Conservation (phyloP, 2,329 filamentous ascomycete genomes). For the Colletotrichum coccodes region DNA sequence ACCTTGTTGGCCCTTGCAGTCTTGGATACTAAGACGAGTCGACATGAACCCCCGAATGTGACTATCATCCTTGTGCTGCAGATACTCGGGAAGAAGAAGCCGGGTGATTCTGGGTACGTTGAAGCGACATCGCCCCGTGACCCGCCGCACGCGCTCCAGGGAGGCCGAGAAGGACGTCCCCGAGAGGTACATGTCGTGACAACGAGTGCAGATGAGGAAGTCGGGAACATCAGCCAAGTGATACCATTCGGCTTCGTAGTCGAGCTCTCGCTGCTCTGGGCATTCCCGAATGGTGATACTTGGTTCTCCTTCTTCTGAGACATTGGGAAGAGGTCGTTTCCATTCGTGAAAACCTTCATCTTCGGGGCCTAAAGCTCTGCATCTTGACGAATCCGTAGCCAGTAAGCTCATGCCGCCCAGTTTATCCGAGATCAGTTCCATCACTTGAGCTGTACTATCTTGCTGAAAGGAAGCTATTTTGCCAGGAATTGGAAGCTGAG, state of each 20-base stretch:
- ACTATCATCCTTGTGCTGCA: slow-evolving; percentile 38
- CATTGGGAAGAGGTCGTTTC: background rate
- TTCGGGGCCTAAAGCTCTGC: background rate
- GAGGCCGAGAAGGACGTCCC: slow-evolving; percentile 39
- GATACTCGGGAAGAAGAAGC: slow-evolving; percentile 45
- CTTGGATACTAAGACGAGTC: slow-evolving; percentile 36
- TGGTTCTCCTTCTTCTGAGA: slow-evolving; percentile 33
- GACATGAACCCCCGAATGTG: slow-evolving; percentile 41
- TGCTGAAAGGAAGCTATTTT: background rate
- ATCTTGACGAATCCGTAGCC: background rate
- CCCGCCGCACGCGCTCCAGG: slow-evolving; percentile 40
- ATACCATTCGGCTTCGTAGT: slow-evolving; percentile 46
- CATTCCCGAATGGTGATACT: slow-evolving; percentile 40
- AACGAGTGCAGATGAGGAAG: slow-evolving; percentile 52
- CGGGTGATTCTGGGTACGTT: slow-evolving; percentile 45
- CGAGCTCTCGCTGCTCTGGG: slow-evolving; percentile 39
- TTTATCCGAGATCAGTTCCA: background rate
- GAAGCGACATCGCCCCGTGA: slow-evolving; percentile 42
- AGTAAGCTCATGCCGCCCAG: background rate
- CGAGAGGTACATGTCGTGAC: slow-evolving; percentile 50
- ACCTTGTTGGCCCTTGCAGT: slow-evolving; percentile 40
- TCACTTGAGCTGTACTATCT: background rate
- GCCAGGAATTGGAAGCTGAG: background rate
- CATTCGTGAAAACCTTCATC: slow-evolving; percentile 10
- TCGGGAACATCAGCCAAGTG: slow-evolving; percentile 38